Evolutionary conservation across 176 grass and related monocot species (phyloP).

Genomic region (Coix lacrymajobi): DNA sequence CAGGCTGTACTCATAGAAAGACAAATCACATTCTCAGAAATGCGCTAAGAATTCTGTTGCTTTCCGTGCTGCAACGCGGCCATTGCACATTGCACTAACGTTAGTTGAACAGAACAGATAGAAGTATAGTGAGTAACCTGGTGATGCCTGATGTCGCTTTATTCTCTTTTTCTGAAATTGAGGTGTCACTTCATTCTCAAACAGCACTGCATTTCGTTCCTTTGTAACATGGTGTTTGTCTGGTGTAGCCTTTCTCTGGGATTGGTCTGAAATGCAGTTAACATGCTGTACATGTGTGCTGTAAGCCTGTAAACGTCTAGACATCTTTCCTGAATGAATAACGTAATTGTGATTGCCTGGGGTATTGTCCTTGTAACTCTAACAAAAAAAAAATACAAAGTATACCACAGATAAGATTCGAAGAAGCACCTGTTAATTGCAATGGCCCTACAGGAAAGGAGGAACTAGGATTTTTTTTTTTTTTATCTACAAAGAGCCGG

Average conservation of each 20-base stretch:
- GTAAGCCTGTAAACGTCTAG: background rate
- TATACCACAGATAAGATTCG: background rate
- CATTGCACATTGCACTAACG: background rate
- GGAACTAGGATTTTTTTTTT: background rate
- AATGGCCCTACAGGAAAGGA: background rate
- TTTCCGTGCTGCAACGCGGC: background rate
- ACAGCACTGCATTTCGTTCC: background rate
- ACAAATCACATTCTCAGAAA: background rate
- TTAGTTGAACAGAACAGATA: background rate
- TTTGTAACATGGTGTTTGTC: background rate
- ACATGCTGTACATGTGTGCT: background rate
- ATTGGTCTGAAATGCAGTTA: background rate
- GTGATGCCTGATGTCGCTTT: background rate
- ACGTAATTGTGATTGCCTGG: background rate
- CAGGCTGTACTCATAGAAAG: background rate
- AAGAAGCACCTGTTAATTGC: background rate
- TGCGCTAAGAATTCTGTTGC: background rate
- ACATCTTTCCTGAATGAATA: background rate
- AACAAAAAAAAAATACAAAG: background rate
- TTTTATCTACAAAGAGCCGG: background rate
- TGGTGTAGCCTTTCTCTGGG: background rate
- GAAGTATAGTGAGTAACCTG: background rate
- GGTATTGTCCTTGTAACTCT: background rate
- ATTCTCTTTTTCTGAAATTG: background rate
- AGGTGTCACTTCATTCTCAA: background rate